phyloP scores from a whole-genome alignment of 345 rosid species.

The Citrus hindsii region DNA sequence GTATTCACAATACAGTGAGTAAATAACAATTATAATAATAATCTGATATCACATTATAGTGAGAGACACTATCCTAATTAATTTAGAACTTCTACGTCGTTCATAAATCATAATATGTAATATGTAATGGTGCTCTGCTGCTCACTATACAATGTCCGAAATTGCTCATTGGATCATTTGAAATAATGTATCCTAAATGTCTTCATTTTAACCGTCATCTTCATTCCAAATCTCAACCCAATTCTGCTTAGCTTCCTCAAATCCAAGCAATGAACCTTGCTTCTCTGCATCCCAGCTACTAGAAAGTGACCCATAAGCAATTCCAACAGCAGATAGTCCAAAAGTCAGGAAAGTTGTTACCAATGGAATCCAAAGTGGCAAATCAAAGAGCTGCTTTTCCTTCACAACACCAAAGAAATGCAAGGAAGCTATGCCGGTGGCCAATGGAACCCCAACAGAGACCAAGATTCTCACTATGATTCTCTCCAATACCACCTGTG shows the following conservation, averaged over 20 bases:
- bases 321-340: conserved; percentile 61
- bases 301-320: conserved; percentile 80
- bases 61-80: too few relatives aligned
- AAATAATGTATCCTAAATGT: too few relatives aligned
- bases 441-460: conserved; percentile 47
- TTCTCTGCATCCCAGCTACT: conserved; percentile 61
- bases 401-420: conserved; percentile 29
- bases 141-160: too few relatives aligned
- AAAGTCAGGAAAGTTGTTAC: conserved; percentile 49
- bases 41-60: too few relatives aligned
- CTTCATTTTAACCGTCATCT: conserved; percentile 21
- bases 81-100: too few relatives aligned
- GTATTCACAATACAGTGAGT: too few relatives aligned
- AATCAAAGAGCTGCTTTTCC: conserved; percentile 50
- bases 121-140: too few relatives aligned
- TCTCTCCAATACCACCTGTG: conserved; percentile 46
- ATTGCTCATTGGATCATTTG: too few relatives aligned
- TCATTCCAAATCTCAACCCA: conserved; percentile 89
- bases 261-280: conserved; percentile 60
- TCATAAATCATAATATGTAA: too few relatives aligned
- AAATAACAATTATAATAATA: too few relatives aligned
- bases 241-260: conserved; percentile 57
- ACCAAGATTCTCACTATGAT: conserved; percentile 45
- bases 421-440: conserved; percentile 36
- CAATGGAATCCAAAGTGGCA: conserved; percentile 64